Percentiles rank a stretch among this genome's conserved stretches.
Evolutionary conservation across 2,329 filamentous ascomycete species (phyloP).

Genomic region (Albophoma yamanashiensis): DNA sequence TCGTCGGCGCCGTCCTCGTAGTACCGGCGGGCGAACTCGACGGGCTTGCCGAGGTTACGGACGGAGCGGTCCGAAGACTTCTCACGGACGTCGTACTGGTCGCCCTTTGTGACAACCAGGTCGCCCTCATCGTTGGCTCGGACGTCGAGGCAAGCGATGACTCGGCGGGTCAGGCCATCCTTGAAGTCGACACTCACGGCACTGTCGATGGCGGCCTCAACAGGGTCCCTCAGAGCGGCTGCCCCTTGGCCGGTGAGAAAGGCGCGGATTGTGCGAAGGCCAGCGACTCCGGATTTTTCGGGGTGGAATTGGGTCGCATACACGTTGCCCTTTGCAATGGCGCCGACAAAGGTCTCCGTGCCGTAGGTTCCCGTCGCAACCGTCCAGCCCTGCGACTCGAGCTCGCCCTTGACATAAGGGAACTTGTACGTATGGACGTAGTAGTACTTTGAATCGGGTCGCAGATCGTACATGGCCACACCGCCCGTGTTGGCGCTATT

Average conservation of each 20-base stretch:
- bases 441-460: slow-evolving; percentile 86
- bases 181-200: slow-evolving; percentile 11
- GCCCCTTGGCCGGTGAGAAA: slow-evolving; percentile 68
- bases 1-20: slow-evolving; percentile 97
- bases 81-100: slow-evolving; percentile 96
- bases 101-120: slow-evolving; percentile 93
- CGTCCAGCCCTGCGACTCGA: slow-evolving; percentile 78
- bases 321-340: slow-evolving; percentile 74
- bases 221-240: slow-evolving; percentile 29
- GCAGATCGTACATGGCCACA: slow-evolving; percentile 61
- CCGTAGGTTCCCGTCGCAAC: slow-evolving; percentile 89
- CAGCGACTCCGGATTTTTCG: slow-evolving; percentile 89
- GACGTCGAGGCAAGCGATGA: slow-evolving; percentile 95
- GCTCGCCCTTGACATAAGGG: slow-evolving; percentile 59
- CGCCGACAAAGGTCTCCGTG: slow-evolving; percentile 81
- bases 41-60: slow-evolving; percentile 90
- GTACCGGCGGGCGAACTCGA: slow-evolving; percentile 87
- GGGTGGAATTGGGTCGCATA: slow-evolving; percentile 95
- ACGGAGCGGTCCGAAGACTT: slow-evolving; percentile 59
- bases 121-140: slow-evolving; percentile 90
- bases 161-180: slow-evolving; percentile 77
- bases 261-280: slow-evolving; percentile 70
- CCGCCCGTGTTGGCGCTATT: slow-evolving; percentile 68
- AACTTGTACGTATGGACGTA: slow-evolving; percentile 95
- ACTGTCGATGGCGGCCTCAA: slow-evolving; percentile 6